These are phyloP conservation scores for Melaleuca alternifolia DNA, from an alignment of 345 rosid species.

Conservation along the genomic window DNA sequence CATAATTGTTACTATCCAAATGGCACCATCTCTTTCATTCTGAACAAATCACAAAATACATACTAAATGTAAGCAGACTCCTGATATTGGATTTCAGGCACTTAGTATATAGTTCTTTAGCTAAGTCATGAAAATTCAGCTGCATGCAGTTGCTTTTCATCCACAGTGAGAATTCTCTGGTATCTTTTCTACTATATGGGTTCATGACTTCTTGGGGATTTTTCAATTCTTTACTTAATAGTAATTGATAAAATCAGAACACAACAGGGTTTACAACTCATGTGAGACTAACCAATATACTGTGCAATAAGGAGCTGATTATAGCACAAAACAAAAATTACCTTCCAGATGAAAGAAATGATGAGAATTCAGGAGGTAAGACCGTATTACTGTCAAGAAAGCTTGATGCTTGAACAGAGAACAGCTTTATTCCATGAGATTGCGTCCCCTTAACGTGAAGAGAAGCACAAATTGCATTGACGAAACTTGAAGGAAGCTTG, in stretches of 20 bases:
- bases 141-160: background rate
- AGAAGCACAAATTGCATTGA: constrained; percentile 40
- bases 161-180: background rate
- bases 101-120: background rate
- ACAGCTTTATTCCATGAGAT: constrained; percentile 35
- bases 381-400: constrained; percentile 32
- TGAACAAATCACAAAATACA: background rate
- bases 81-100: background rate
- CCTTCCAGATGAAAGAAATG: constrained; percentile 66
- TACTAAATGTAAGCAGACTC: background rate
- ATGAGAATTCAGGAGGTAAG: constrained; percentile 30
- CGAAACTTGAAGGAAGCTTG: constrained; percentile 44
- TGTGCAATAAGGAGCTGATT: background rate
- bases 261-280: background rate
- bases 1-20: background rate
- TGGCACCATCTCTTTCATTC: background rate
- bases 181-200: background rate
- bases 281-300: background rate
- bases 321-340: constrained; percentile 6
- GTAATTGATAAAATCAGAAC: background rate
- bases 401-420: constrained; percentile 43
- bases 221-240: background rate
- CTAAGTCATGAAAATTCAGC: background rate
- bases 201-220: background rate
- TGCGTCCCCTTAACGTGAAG: constrained; percentile 17